Evolutionary conservation across 2,329 filamentous ascomycete species (phyloP).

Genomic region (Stagonosporopsis rhizophila): DNA sequence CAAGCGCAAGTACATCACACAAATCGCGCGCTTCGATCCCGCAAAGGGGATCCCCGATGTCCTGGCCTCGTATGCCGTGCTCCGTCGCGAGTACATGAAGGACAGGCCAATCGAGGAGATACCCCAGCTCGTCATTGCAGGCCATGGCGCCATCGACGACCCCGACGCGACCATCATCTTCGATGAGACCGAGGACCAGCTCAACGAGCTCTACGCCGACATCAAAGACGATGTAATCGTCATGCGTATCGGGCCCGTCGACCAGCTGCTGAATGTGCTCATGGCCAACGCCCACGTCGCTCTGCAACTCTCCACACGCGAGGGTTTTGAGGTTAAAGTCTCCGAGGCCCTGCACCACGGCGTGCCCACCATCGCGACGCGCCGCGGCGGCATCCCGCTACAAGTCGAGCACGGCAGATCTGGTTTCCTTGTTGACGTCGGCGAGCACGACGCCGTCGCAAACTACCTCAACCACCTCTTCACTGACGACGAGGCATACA

Average conservation of each 20-base stretch:
- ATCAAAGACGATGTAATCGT: conserved; percentile 68
- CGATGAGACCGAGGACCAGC: conserved; percentile 72
- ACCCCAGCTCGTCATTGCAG: conserved; percentile 78
- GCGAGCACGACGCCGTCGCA: conserved; percentile 74
- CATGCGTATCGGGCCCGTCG: conserved; percentile 77
- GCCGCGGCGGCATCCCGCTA: conserved; percentile 79
- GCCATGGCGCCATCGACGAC: conserved; percentile 82
- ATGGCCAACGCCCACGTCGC: conserved; percentile 75
- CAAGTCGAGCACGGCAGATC: conserved; percentile 76
- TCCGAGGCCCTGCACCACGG: conserved; percentile 83
- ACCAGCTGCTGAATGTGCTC: conserved; percentile 80
- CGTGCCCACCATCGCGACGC: conserved; percentile 76
- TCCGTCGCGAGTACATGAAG: conserved; percentile 67
- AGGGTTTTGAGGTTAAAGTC: conserved; percentile 88
- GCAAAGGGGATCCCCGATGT: conserved; percentile 83
- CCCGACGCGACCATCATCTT: conserved; percentile 77
- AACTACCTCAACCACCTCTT: conserved; percentile 71
- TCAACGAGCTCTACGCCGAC: conserved; percentile 65
- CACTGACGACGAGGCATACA: conserved; percentile 69
- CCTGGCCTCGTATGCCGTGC: conserved; percentile 76
- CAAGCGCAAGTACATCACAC: conserved; percentile 74
- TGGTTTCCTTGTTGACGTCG: conserved; percentile 75
- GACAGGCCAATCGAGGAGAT: conserved; percentile 57
- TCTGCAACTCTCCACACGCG: conserved; percentile 79
- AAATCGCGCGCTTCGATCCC: conserved; percentile 83